Base-by-base conservation (phyloP, 208 protist genomes). In the Herpetomonas samuelpessoai region DNA sequence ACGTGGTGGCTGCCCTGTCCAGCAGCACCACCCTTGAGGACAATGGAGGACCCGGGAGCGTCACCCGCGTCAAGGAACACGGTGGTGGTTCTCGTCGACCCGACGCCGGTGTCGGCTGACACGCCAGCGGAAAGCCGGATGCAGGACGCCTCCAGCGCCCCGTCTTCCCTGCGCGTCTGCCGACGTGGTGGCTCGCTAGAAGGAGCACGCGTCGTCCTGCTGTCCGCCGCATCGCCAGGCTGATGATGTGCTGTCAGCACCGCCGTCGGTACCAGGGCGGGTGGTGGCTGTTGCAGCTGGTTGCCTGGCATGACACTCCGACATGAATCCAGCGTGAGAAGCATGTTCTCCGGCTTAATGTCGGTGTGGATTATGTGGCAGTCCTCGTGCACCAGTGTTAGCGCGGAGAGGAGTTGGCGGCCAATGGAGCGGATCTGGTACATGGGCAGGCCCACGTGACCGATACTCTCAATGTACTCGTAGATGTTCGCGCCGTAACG, bases 281-380 rank as follows among this genome's bases (percentile, higher is more conserved):
- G n/a, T n/a, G n/a, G n/a, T n/a, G n/a, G n/a, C n/a, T n/a, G 24
- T 16, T 59, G 31, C 21, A 50, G 41, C 27, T 48, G 44, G 62
- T 46, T 59, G 1, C 21, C 6, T 18, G 39, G 7, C 12, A 56
- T 30, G 53, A 61, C 56, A 26, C 66, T 65, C 24, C 59, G 62
- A 28, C 79, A 79, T 0, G 74, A 89, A 61, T 88, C 71, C 25
- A 87, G 62, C 2, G 82, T 77, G 10, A 98, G 76, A 52, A 98
- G 72, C 57, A 98, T 81, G 71, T 98, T 98, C 69, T 97, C 93
- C 44, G 91, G 91, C 65, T 98, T 98, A 45, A 99, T 83, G 70
- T 99, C 97, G 62, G 93, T 97, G 76, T 99, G 97, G 51, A 98
- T 96, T 27, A 99, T 93, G 65, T 89, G 74, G 48, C 84, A 91